These are phyloP conservation scores for Lodderomyces metapsilosis DNA, from an alignment of 1,139 yeast species.

Conservation along the genomic window DNA sequence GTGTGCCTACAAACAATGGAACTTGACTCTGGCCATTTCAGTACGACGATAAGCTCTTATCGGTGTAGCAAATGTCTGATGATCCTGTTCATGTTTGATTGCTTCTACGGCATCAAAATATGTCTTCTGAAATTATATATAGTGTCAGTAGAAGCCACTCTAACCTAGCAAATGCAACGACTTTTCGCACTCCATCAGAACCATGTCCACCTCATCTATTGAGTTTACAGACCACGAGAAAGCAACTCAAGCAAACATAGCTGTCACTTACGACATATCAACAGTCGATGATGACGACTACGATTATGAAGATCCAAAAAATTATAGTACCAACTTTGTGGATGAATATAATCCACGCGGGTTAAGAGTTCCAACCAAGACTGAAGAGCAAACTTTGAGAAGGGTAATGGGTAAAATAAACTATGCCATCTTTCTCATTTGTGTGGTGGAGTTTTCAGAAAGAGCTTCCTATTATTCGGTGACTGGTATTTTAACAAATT, in stretches of 20 bases:
- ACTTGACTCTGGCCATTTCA: too few species aligned
- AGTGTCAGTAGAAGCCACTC: too few species aligned
- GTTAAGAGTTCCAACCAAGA: constrained; percentile 34
- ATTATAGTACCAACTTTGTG: constrained; percentile 24
- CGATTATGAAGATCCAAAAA: constrained; percentile 35
- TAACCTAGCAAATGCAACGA: not conserved
- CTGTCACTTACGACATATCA: not conserved
- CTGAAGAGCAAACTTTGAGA: constrained; percentile 47
- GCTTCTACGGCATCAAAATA: too few species aligned
- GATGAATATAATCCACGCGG: constrained; percentile 36
- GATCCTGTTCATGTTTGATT: too few species aligned
- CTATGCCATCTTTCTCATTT: constrained; percentile 30
- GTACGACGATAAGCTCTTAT: too few species aligned
- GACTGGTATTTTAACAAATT: constrained; percentile 41
- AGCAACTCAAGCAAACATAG: not conserved
- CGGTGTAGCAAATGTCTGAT: too few species aligned
- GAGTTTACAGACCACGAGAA: not conserved
- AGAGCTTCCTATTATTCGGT: constrained; percentile 48
- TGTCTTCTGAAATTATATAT: too few species aligned
- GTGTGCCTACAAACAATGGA: too few species aligned
- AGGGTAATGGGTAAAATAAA: constrained; percentile 31
- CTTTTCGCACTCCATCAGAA: too few species aligned
- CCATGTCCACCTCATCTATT: not conserved
- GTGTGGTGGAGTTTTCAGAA: constrained; percentile 47
- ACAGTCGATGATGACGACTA: constrained; percentile 12